phyloP scores from a whole-genome alignment of 2,329 filamentous ascomycete species.

The Neonectria ditissima region DNA sequence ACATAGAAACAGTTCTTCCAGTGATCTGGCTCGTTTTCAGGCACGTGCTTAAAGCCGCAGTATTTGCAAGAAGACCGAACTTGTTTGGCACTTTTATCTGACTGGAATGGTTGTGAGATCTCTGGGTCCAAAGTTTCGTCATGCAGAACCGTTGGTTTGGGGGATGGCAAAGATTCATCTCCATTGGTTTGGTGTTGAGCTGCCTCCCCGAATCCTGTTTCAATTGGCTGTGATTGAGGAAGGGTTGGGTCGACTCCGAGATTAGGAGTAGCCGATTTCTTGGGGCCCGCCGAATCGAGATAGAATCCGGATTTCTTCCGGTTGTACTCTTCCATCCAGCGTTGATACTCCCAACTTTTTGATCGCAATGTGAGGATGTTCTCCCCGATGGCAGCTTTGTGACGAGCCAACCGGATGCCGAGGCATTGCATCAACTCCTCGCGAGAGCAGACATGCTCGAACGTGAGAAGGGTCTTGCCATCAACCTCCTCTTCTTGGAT shows the following conservation, averaged over 20 bases:
- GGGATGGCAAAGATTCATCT: too few species aligned
- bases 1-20: background rate
- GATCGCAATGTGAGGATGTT: slow-evolving; percentile 68
- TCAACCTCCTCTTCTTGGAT: slow-evolving; percentile 74
- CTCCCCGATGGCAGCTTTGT: slow-evolving; percentile 67
- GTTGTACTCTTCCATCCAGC: slow-evolving; percentile 43
- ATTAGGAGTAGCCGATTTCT: slow-evolving; percentile 1
- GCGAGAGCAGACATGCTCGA: slow-evolving; percentile 62
- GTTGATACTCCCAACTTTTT: slow-evolving; percentile 62
- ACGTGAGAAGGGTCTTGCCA: slow-evolving; percentile 72
- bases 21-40: background rate
- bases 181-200: background rate
- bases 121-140: too few species aligned
- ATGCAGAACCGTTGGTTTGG: background rate
- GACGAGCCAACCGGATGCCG: slow-evolving; percentile 67
- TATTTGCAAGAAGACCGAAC: background rate
- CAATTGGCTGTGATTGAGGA: background rate
- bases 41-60: background rate
- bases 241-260: background rate
- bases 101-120: background rate
- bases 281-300: slow-evolving; percentile 20
- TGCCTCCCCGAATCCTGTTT: background rate
- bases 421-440: slow-evolving; percentile 65
- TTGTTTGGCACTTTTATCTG: background rate
- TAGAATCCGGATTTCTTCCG: slow-evolving; percentile 33